These are phyloP conservation scores for Solanum hybrid DNA, from an alignment of 305 asterid genomes.

Conservation along the genomic window DNA sequence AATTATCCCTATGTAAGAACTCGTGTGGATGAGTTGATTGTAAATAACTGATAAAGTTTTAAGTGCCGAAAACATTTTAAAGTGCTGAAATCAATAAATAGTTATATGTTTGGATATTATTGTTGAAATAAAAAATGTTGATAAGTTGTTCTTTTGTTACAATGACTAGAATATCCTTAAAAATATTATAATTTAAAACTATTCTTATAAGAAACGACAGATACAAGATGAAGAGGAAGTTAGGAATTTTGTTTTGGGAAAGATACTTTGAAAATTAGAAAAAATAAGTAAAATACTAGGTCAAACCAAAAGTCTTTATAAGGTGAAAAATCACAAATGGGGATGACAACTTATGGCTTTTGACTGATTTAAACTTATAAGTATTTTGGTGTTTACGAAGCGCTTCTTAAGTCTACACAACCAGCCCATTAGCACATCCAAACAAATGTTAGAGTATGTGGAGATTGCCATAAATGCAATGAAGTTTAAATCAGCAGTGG, in stretches of 20 bases:
- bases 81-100: neutral
- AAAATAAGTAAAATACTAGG: too few relatives aligned
- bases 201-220: neutral
- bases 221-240: neutral
- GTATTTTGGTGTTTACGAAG: neutral
- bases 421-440: slow-evolving; percentile 38
- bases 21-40: neutral
- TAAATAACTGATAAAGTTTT: neutral
- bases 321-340: neutral
- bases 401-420: neutral
- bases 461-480: slow-evolving; percentile 73
- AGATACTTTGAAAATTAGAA: neutral
- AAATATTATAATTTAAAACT: neutral
- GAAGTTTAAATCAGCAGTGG: slow-evolving; percentile 56
- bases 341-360: neutral
- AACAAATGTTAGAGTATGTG: slow-evolving; percentile 71
- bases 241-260: neutral
- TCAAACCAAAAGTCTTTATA: neutral
- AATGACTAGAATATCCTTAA: neutral
- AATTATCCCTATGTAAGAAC: neutral
- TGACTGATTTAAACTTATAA: neutral
- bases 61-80: neutral
- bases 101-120: neutral
- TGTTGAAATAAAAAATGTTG: neutral
- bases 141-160: neutral